Evolutionary conservation across 2,329 filamentous ascomycete genomes (phyloP).

Genomic region (Xenosphaeropsis pyriputrescens): DNA sequence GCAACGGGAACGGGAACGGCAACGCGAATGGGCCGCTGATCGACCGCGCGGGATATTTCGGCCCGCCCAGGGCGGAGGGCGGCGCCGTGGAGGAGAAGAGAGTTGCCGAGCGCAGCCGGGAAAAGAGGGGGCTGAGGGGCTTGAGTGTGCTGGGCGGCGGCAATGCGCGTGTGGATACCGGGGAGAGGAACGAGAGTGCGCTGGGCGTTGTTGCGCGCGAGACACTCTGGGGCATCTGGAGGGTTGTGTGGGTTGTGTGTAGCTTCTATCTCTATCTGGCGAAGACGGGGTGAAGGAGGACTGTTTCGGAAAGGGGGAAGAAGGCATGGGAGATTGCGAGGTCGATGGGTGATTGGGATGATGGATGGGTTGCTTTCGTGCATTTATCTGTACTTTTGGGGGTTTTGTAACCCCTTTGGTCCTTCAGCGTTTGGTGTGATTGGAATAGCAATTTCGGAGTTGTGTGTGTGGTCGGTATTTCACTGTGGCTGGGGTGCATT

Average conservation of each 20-base stretch:
- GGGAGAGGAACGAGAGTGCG: slow-evolving; percentile 18
- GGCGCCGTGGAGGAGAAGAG: slow-evolving; percentile 8
- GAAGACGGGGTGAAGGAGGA: too few relatives aligned
- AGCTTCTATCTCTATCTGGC: slow-evolving; percentile 49
- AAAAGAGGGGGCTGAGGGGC: background rate
- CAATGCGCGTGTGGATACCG: slow-evolving; percentile 2
- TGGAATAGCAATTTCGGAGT: too few relatives aligned
- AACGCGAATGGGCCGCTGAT: background rate
- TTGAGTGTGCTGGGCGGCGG: background rate
- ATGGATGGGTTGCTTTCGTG: too few relatives aligned
- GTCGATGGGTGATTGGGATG: too few relatives aligned
- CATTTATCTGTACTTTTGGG: too few relatives aligned
- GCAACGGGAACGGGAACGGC: slow-evolving; percentile 6
- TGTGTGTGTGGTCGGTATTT: too few relatives aligned
- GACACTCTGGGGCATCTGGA: slow-evolving; percentile 43
- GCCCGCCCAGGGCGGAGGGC: background rate
- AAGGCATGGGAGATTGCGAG: too few relatives aligned
- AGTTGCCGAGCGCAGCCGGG: background rate
- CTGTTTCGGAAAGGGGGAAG: too few relatives aligned
- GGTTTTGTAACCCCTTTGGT: too few relatives aligned
- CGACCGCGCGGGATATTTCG: too few relatives aligned
- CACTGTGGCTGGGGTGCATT: too few relatives aligned
- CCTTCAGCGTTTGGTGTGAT: too few relatives aligned
- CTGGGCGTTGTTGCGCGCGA: slow-evolving; percentile 39
- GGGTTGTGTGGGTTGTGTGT: slow-evolving; percentile 48